These are phyloP conservation scores for Boletus hoseneyae DNA, from an alignment of 1,284 basidiomycete species.

Conservation along the genomic window DNA sequence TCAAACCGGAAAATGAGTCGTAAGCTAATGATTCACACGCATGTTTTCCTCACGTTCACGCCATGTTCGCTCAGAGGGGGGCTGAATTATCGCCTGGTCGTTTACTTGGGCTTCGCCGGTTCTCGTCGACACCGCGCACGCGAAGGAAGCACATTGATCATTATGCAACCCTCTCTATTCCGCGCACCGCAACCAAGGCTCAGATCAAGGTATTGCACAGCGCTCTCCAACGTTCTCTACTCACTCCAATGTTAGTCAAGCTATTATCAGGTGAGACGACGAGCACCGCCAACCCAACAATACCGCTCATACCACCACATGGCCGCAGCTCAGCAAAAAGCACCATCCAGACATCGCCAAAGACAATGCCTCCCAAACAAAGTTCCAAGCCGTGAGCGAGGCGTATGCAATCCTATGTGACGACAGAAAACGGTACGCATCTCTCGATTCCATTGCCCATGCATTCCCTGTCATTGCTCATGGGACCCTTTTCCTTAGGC, in stretches of 20 bases:
- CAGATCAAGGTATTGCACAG: slow-evolving; percentile 43
- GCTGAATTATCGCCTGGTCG: background rate
- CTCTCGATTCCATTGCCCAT: rapidly evolving
- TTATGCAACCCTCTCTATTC: slow-evolving; percentile 43
- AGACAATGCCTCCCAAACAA: slow-evolving; percentile 38
- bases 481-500: slow-evolving; percentile 12
- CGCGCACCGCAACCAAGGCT: slow-evolving; percentile 39
- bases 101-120: slow-evolving; percentile 4
- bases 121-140: slow-evolving; percentile 21
- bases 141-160: slow-evolving; percentile 31
- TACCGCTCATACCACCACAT: slow-evolving; percentile 2
- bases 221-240: background rate
- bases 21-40: slow-evolving; percentile 19
- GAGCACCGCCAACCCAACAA: background rate
- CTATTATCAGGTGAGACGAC: slow-evolving; percentile 42
- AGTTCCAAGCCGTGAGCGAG: slow-evolving; percentile 45
- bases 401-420: slow-evolving; percentile 43
- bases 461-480: background rate
- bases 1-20: slow-evolving; percentile 18
- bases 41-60: no score
- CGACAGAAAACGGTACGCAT: slow-evolving; percentile 42
- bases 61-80: background rate
- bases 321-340: slow-evolving; percentile 44
- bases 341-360: slow-evolving; percentile 47
- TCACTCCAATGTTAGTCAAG: slow-evolving; percentile 34